phyloP scores from a whole-genome alignment of 2,329 filamentous ascomycete genomes.

The Lachnellula suecica region DNA sequence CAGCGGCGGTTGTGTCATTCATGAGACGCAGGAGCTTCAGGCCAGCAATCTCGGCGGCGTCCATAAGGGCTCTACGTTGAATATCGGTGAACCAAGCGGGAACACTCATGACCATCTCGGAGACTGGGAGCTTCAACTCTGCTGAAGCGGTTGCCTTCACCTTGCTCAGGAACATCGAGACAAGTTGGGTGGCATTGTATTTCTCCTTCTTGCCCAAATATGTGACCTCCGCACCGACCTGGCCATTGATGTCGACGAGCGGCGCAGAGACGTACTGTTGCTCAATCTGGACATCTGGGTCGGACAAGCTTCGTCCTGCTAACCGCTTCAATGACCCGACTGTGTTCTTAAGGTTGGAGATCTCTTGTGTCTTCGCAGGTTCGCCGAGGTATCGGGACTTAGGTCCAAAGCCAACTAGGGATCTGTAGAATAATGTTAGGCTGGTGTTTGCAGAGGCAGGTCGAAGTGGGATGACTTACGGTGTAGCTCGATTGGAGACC shows the following conservation, averaged over 20 bases:
- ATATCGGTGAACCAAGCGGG: conserved; percentile 96
- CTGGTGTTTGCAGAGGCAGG: not conserved
- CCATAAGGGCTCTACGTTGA: conserved; percentile 85
- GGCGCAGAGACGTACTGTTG: conserved; percentile 85
- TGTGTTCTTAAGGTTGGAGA: conserved; percentile 99
- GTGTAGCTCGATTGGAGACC: conserved; percentile 96
- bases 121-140: conserved; percentile 88
- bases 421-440: conserved; percentile 50
- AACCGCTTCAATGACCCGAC: conserved; percentile 91
- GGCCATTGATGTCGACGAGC: conserved; percentile 86
- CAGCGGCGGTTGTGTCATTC: conserved; percentile 96
- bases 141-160: conserved; percentile 83
- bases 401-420: conserved; percentile 91
- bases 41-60: conserved; percentile 90
- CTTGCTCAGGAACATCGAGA: conserved; percentile 94
- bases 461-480: conserved; percentile 66
- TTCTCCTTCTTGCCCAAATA: conserved; percentile 94
- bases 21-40: conserved; percentile 91
- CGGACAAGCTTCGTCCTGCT: conserved; percentile 79
- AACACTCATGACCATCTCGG: conserved; percentile 90
- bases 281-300: conserved; percentile 92
- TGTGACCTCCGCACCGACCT: conserved; percentile 90
- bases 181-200: conserved; percentile 91
- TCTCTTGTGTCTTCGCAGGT: conserved; percentile 96
- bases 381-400: conserved; percentile 95